phyloP scores from a whole-genome alignment of 164 flowering plant genomes.

The Cinnamomum micranthum region DNA sequence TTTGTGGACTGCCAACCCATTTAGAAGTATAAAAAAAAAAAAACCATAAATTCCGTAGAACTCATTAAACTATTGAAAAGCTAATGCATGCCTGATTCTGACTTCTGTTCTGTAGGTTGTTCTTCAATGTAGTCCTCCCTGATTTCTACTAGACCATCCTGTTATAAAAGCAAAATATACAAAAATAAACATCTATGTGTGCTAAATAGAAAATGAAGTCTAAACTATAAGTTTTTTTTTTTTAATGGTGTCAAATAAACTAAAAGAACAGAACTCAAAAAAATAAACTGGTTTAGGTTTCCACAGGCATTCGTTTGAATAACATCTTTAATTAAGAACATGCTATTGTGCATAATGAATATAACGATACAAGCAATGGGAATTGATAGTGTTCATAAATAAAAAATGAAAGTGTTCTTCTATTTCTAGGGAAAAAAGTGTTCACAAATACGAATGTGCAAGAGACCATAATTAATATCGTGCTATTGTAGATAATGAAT shows the following conservation, averaged over 20 bases:
- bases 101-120: conserved; percentile 18
- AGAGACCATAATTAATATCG: too few relatives aligned
- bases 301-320: neutral
- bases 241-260: too few relatives aligned
- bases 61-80: neutral
- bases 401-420: too few relatives aligned
- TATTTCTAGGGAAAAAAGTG: too few relatives aligned
- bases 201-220: neutral
- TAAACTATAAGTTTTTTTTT: neutral
- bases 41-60: neutral
- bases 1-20: neutral
- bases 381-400: too few relatives aligned
- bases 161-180: conserved; percentile 11
- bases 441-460: too few relatives aligned
- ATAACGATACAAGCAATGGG: too few relatives aligned
- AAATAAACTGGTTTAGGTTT: neutral
- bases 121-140: conserved; percentile 78
- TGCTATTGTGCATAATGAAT: too few relatives aligned
- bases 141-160: conserved; percentile 96
- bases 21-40: too few relatives aligned
- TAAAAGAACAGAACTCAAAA: neutral
- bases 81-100: conserved; percentile 38
- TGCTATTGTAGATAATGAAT: too few relatives aligned
- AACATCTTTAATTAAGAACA: neutral
- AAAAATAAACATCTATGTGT: neutral